Conservation (phyloP, 768 basidiomycete genomes). For the Lactarius indigo region DNA sequence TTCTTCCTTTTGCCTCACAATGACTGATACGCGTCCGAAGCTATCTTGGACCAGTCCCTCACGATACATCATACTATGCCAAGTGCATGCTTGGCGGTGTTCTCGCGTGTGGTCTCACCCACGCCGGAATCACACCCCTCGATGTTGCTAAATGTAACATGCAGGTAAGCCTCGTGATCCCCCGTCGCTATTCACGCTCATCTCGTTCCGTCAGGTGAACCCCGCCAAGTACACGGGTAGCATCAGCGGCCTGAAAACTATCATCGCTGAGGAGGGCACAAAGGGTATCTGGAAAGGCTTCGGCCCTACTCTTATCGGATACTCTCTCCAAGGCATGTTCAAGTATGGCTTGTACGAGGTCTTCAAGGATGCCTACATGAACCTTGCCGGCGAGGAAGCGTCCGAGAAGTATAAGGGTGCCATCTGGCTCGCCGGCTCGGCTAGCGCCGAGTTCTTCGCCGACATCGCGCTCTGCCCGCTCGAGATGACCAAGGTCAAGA, state of each 20-base stretch:
- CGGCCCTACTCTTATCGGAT: constrained; percentile 89
- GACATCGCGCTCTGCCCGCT: constrained; percentile 94
- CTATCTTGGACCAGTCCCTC: constrained; percentile 67
- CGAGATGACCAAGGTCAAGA: constrained; percentile 92
- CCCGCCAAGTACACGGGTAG: constrained; percentile 73
- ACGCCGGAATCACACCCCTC: constrained; percentile 82
- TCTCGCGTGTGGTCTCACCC: constrained; percentile 84
- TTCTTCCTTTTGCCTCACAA: constrained; percentile 1
- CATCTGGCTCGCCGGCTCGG: constrained; percentile 93
- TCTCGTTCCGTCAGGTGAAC: constrained; percentile 52
- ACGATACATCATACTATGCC: constrained; percentile 71
- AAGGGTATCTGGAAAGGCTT: constrained; percentile 92
- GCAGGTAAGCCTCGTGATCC: constrained; percentile 51
- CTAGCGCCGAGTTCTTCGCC: constrained; percentile 93
- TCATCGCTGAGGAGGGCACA: constrained; percentile 77
- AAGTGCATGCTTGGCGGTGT: constrained; percentile 88
- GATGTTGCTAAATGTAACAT: constrained; percentile 92
- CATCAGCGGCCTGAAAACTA: constrained; percentile 53
- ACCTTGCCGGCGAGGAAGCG: constrained; percentile 81
- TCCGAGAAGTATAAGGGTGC: constrained; percentile 77
- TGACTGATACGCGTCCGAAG: constrained; percentile 34
- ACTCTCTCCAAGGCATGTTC: constrained; percentile 96
- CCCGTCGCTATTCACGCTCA: background rate
- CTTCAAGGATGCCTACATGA: constrained; percentile 93
- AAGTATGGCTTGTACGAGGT: constrained; percentile 97